A percentile compares a stretch with the other conserved stretches of the same genome.
These are phyloP conservation scores for Rhodamnia rubescens DNA, from an alignment of 345 rosid species.

Conservation along the genomic window DNA sequence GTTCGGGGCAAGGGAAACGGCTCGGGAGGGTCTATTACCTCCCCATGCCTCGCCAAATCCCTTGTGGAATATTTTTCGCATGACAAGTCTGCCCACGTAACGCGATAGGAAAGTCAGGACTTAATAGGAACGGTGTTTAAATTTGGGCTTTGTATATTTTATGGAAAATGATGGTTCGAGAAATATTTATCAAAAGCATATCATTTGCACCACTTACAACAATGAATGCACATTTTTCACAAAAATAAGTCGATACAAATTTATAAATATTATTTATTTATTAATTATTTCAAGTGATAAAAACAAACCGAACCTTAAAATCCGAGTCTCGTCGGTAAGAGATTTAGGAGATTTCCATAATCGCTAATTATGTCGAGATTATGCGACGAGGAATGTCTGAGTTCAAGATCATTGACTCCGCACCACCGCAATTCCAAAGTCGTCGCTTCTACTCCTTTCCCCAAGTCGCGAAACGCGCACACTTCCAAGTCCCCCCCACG, in stretches of 20 bases:
- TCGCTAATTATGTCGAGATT: too few relatives aligned
- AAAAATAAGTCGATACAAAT: too few relatives aligned
- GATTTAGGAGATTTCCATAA: too few relatives aligned
- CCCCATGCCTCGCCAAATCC: background rate
- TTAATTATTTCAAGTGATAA: too few relatives aligned
- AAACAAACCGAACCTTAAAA: too few relatives aligned
- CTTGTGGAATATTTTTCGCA: background rate
- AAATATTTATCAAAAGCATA: background rate
- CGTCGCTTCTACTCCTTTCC: background rate
- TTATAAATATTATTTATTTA: too few relatives aligned
- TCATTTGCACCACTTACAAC: background rate
- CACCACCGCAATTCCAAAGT: background rate
- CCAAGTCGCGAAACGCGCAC: background rate
- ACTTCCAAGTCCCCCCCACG: background rate
- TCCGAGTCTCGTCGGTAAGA: too few relatives aligned
- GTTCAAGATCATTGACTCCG: background rate
- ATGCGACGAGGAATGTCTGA: background rate
- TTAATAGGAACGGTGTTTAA: background rate
- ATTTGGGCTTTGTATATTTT: background rate
- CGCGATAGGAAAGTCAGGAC: accelerated
- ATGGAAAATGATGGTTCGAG: too few relatives aligned
- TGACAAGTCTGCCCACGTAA: accelerated
- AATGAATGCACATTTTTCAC: too few relatives aligned
- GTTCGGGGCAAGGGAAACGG: background rate
- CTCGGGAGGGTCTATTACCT: too few relatives aligned